Conservation (phyloP, 352 stramenopile genomes). For the Globisporangium nunn region DNA sequence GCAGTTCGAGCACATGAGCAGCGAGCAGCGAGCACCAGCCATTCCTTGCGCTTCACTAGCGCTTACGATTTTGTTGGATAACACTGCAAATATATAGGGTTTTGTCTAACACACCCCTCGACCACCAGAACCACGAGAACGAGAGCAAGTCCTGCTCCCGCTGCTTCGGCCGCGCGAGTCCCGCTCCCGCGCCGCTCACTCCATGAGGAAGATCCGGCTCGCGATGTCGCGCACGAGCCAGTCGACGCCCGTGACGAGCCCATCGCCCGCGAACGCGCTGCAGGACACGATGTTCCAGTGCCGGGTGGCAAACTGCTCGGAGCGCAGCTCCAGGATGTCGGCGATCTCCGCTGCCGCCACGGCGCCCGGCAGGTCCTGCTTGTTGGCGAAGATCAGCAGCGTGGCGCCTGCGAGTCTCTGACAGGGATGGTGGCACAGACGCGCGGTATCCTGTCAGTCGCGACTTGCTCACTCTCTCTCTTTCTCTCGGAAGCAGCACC, state of each 20-base stretch:
- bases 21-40: too few species aligned
- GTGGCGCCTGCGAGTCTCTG: slow-evolving; percentile 97
- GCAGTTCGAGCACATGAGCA: too few species aligned
- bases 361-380: slow-evolving; percentile 86
- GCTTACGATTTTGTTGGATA: too few species aligned
- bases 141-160: too few species aligned
- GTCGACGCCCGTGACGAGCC: slow-evolving; percentile 95
- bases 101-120: too few species aligned
- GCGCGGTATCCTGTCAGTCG: too few species aligned
- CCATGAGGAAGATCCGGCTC: slow-evolving; percentile 91
- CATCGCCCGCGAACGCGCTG: slow-evolving; percentile 94
- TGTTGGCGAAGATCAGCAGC: slow-evolving; percentile 99
- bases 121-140: too few species aligned
- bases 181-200: neutral
- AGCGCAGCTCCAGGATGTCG: slow-evolving; percentile 76
- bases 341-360: slow-evolving; percentile 56
- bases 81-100: too few species aligned
- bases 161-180: too few species aligned
- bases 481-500: neutral
- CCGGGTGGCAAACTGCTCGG: slow-evolving; percentile 75
- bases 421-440: neutral
- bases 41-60: too few species aligned
- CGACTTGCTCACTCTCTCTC: too few species aligned
- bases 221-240: slow-evolving; percentile 97
- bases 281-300: slow-evolving; percentile 93